Conservation (phyloP, 2,329 filamentous ascomycete genomes). For the Talaromyces albobiverticillius region DNA sequence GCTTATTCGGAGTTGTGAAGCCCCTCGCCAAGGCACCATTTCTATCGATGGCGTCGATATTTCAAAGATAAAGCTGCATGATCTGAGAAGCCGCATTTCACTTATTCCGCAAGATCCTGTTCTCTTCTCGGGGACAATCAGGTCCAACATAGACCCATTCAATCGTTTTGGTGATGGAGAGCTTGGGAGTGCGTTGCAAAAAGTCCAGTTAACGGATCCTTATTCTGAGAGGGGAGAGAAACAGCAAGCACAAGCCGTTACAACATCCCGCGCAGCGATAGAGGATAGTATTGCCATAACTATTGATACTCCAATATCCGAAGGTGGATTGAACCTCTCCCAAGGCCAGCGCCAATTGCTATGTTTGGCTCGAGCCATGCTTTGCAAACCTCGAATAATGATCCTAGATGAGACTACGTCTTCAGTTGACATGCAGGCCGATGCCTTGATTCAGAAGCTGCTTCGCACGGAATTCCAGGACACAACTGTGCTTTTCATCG, state of each 20-base stretch:
- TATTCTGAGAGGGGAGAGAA: not conserved
- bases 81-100: conserved; percentile 3
- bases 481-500: conserved; percentile 67
- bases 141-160: conserved; percentile 9
- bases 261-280: not conserved
- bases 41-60: conserved; percentile 9
- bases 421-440: conserved; percentile 70
- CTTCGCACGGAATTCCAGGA: conserved; percentile 65
- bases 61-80: not conserved
- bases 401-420: conserved; percentile 73
- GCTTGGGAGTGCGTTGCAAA: not conserved
- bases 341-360: conserved; percentile 72
- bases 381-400: conserved; percentile 68
- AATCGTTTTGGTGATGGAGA: not conserved
- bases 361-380: conserved; percentile 68
- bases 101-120: conserved; percentile 6
- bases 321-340: conserved; percentile 67
- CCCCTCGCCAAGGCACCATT: not conserved
- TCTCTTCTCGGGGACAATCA: conserved; percentile 7
- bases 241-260: not conserved
- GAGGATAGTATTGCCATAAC: not conserved
- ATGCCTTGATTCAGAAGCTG: conserved; percentile 66
- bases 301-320: conserved; percentile 40
- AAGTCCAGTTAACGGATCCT: not conserved
- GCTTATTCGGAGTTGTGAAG: conserved; percentile 10